Percentiles rank a stretch among this genome's conserved stretches.
phyloP scores from a whole-genome alignment of 805 yeast genomes.

The Saccharomycopsis sp. region DNA sequence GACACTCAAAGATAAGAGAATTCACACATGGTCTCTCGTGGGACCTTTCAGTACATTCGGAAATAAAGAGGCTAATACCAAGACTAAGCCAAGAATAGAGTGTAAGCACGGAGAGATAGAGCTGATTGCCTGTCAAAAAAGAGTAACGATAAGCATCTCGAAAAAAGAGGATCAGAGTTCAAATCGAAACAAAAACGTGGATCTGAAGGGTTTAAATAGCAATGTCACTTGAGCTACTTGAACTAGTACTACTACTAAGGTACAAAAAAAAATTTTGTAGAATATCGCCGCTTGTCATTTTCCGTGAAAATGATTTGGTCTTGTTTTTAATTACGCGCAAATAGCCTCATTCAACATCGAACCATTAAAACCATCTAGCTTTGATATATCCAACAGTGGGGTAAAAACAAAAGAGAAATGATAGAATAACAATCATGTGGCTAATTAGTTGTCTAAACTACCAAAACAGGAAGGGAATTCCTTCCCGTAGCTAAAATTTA shows the following conservation, averaged over 20 bases:
- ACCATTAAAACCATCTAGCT: too few relatives aligned
- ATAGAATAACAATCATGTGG: neutral
- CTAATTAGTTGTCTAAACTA: neutral
- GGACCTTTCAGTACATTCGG: neutral
- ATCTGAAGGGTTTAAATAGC: neutral
- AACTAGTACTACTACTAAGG: neutral
- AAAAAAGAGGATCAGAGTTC: neutral
- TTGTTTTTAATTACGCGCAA: too few relatives aligned
- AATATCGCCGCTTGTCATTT: too few relatives aligned
- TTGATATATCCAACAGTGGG: too few relatives aligned
- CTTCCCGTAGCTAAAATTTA: neutral
- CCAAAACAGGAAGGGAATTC: neutral
- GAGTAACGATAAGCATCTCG: neutral
- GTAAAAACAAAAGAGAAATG: too few relatives aligned
- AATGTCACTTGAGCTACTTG: too few relatives aligned
- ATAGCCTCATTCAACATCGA: too few relatives aligned
- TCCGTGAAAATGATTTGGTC: too few relatives aligned
- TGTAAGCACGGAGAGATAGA: neutral
- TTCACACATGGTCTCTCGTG: neutral
- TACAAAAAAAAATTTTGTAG: neutral
- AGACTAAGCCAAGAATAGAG: too few relatives aligned
- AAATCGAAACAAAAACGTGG: neutral
- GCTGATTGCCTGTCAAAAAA: neutral
- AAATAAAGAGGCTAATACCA: neutral
- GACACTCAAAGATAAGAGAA: neutral